A percentile compares a stretch with the other conserved stretches of the same genome.
These are phyloP conservation scores for Eucalyptus pauciflora DNA, from an alignment of 345 rosid species.

Conservation along the genomic window DNA sequence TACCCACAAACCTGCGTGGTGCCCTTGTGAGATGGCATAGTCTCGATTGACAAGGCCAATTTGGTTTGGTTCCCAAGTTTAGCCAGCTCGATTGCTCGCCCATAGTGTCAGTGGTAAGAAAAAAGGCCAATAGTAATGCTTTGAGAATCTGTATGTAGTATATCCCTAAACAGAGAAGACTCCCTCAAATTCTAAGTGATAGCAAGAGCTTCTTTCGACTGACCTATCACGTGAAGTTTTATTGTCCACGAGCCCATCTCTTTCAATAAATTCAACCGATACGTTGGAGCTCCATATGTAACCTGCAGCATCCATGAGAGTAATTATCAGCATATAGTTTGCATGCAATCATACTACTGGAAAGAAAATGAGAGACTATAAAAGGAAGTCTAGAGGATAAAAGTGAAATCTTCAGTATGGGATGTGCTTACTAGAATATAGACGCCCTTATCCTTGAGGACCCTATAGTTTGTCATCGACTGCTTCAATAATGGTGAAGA, in stretches of 20 bases:
- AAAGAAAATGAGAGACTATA: background rate
- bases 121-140: background rate
- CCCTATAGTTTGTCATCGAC: slow-evolving; percentile 93
- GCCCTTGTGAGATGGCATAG: background rate
- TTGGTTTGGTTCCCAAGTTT: background rate
- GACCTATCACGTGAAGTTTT: slow-evolving; percentile 9
- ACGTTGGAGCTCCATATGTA: slow-evolving; percentile 78
- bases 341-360: background rate
- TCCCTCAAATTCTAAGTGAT: background rate
- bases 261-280: slow-evolving; percentile 21
- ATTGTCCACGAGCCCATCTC: background rate
- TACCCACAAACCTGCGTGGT: fast-evolving
- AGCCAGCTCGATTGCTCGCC: background rate
- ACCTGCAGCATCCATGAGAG: slow-evolving; percentile 26
- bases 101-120: background rate
- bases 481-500: slow-evolving; percentile 70
- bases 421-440: slow-evolving; percentile 57
- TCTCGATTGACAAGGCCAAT: background rate
- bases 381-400: background rate
- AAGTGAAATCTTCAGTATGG: background rate
- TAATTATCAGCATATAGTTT: background rate
- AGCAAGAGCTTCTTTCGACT: background rate
- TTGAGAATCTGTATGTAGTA: background rate
- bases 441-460: slow-evolving; percentile 86
- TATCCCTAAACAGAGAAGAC: background rate